Base-by-base conservation (phyloP, 192 early-diverging fungal genomes). In the Entomortierella lignicola region DNA sequence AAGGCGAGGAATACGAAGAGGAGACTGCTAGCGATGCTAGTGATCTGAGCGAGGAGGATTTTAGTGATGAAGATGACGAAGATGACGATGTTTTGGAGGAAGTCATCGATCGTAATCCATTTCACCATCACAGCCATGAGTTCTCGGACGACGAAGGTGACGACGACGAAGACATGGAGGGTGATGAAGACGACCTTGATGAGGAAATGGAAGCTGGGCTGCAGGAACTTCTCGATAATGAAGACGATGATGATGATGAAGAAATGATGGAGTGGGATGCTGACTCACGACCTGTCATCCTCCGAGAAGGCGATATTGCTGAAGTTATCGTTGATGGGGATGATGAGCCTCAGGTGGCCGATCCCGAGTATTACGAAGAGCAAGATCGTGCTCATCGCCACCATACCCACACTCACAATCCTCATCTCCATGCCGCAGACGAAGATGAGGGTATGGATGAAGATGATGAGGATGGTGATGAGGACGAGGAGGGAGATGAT, bases 1-100 rank as follows among this genome's bases (percentile, higher is more conserved):
- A 90, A 21, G 88, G 90, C 47, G 92, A 85, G 8, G 89, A 88
- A 15, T 93, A 85, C 30, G 92, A 92, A 13, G 92, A 92, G 51
- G 94, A 92, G 29, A 86, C 77, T 43, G 88, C 85, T 30, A 89
- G 88, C 47, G 90, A 91, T 61, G 55, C 85, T 31, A 88, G 87
- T 27, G 89, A 92, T 62, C 60, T 85, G n/a, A 86, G 83, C 57
- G 81, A 86, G 60, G 85, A 83, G 26, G 86, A 83, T 15, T 81
- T 83, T 17, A 81, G 59, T 2, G 88, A 82, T 7, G 88, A 89
- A 2, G 86, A 85, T 32, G 90, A 88, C 29, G 85, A 87, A 18
- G 87, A 91, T 48, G 88, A 87, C 47, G 88, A 88, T 37, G 88
- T 84, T 29, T 85, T 89, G 21, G 92, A 92, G 15, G 86, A 89